phyloP scores from a whole-genome alignment of 306 rosid species.

The Casuarina cunninghamiana region DNA sequence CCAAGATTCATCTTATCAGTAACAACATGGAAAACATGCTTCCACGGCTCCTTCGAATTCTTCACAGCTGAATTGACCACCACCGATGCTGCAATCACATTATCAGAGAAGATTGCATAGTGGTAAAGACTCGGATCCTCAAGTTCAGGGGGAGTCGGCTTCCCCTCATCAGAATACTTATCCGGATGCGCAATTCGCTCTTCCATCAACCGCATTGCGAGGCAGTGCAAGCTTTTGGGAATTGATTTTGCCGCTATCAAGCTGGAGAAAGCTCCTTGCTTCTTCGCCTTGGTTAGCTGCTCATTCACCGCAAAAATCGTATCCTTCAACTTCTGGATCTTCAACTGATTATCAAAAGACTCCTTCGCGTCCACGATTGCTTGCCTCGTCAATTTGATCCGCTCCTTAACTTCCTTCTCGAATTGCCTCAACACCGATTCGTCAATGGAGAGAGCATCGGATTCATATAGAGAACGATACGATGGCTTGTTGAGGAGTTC shows the following conservation, averaged over 20 bases:
- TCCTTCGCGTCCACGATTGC: constrained; percentile 84
- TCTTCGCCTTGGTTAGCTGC: constrained; percentile 80
- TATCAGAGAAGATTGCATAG: constrained; percentile 79
- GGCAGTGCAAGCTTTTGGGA: constrained; percentile 77
- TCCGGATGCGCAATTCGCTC: constrained; percentile 71
- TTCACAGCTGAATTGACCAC: constrained; percentile 79
- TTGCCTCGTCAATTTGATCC: constrained; percentile 77
- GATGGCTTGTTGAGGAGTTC: constrained; percentile 73
- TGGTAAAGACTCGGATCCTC: constrained; percentile 82
- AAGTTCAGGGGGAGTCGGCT: constrained; percentile 50
- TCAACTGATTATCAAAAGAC: constrained; percentile 87
- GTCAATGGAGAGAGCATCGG: constrained; percentile 57
- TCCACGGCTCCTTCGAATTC: constrained; percentile 82
- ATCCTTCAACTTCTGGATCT: constrained; percentile 94
- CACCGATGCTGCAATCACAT: constrained; percentile 79
- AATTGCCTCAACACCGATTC: constrained; percentile 72
- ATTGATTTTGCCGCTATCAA: constrained; percentile 86
- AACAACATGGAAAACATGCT: constrained; percentile 86
- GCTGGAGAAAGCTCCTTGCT: constrained; percentile 94
- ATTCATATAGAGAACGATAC: constrained; percentile 49
- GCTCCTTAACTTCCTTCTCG: constrained; percentile 93
- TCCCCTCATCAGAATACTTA: constrained; percentile 63
- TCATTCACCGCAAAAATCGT: constrained; percentile 87
- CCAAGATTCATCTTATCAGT: constrained; percentile 94
- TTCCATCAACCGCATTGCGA: constrained; percentile 73